Evolutionary conservation across 1,139 yeast genomes (phyloP), one percentile per base, ranked within the genome.

Genomic region (Debaryomyces coudertii): DNA sequence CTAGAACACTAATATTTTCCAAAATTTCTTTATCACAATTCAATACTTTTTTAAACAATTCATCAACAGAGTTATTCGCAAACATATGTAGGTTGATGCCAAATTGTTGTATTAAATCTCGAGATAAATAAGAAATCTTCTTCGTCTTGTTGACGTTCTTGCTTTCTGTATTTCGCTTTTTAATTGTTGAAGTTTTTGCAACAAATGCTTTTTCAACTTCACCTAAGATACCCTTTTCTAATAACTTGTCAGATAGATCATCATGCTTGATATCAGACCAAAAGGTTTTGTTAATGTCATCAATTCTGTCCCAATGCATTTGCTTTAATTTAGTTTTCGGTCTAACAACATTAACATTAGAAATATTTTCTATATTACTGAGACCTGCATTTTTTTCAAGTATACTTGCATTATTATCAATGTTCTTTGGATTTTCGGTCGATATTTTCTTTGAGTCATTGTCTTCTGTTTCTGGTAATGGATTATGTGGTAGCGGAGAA

Each of bases 221-320:
- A 14, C 76, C 78, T 48, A 90, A 77, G 12, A 92, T 80, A 16
- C 98, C 98, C 50, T 79, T 75, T 48, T 82, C 79, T 43, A 80
- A 72, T 41, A 90, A 73, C 42, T 76, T 77, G 43, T 79, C 80
- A 0, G 81, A 76, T 23, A 83, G 65, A 2, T 73, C 65, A 7
- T 65, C 62, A 48, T 73, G 82, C 40, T 76, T 76, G 24, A 76
- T 69, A 33, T 78, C 80, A n/a, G 75, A 76, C 99, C 99, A 93
- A 45, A 93, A 80, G 0, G 98, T 92, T 37, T 83, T 78, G 37
- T 83, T 80, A 38, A 89, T 83, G 50, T 75, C 68, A 25, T 83
- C 85, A 38, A 93, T 73, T 60, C 82, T 87, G 54, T 92, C 96
- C 98, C 98, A 93, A 62, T 93, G 99, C 76, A 93, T 85, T 60